A percentile compares a stretch with the other conserved stretches of the same genome.
Conservation (phyloP, 2,329 filamentous ascomycete species). For the Cryphonectria japonica region DNA sequence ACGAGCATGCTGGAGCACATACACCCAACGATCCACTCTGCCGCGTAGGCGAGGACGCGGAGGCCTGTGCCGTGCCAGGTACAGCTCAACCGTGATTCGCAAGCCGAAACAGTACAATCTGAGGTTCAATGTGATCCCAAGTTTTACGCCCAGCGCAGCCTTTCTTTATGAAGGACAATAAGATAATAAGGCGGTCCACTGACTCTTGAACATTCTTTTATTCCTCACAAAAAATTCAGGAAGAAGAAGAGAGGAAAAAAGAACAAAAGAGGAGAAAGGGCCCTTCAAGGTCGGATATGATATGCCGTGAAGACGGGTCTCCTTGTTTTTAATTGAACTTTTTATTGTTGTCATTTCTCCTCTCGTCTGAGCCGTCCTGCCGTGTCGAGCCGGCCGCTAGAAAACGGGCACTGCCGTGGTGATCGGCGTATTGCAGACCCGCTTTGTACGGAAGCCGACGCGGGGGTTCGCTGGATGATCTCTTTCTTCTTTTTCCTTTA, state of each 20-base stretch:
- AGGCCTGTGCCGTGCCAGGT: conserved; percentile 16
- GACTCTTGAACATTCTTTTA: background rate
- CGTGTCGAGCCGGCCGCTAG: conserved; percentile 8
- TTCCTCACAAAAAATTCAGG: background rate
- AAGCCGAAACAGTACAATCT: background rate
- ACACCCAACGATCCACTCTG: background rate
- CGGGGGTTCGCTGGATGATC: conserved; percentile 12
- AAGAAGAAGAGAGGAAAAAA: background rate
- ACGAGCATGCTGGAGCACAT: background rate
- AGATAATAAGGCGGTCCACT: background rate
- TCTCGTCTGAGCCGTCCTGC: background rate
- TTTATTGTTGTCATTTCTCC: background rate
- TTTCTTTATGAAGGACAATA: background rate
- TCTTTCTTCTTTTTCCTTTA: background rate
- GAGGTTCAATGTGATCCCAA: background rate
- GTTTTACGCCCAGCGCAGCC: background rate
- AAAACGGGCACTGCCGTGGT: conserved; percentile 11
- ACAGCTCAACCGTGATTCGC: conserved; percentile 21
- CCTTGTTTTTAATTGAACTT: background rate
- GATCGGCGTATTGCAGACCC: conserved; percentile 3
- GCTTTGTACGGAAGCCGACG: conserved; percentile 15
- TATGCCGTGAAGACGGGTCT: background rate
- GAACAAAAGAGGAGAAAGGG: too few relatives aligned
- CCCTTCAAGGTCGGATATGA: conserved; percentile 13
- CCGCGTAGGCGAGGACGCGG: conserved; percentile 16